A percentile compares a stretch with the other conserved stretches of the same genome.
Conservation (phyloP, 2,329 filamentous ascomycete genomes). For the Monilinia laxa region DNA sequence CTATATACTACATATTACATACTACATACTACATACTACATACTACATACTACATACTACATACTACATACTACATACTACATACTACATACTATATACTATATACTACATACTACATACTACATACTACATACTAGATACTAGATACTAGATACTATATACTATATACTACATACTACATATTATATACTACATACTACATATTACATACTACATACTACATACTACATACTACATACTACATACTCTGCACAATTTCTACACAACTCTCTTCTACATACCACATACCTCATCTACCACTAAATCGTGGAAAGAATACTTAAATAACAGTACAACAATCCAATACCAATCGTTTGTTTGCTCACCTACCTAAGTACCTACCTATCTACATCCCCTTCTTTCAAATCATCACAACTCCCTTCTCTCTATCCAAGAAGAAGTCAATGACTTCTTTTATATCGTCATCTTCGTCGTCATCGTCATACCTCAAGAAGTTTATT, state of each 20-base stretch:
- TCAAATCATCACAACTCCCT: background rate
- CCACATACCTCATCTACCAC: slow-evolving; percentile 1
- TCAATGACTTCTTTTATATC: background rate
- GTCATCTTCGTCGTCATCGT: background rate
- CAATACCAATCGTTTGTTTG: background rate
- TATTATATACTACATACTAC: no score
- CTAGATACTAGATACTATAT: no score
- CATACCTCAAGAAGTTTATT: background rate
- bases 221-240: no score
- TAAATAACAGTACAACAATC: background rate
- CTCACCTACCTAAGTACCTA: background rate
- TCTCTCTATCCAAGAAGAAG: background rate
- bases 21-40: background rate
- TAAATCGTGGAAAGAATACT: background rate
- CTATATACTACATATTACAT: background rate
- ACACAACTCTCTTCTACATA: background rate
- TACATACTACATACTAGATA: no score
- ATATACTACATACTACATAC: no score
- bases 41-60: no score
- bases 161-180: no score
- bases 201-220: no score
- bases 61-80: no score
- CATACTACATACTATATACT: no score
- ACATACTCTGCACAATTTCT: slow-evolving; percentile 1
- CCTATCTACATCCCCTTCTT: no score